Evolutionary conservation across 805 yeast species (phyloP).

Genomic region (Candida railenensis): DNA sequence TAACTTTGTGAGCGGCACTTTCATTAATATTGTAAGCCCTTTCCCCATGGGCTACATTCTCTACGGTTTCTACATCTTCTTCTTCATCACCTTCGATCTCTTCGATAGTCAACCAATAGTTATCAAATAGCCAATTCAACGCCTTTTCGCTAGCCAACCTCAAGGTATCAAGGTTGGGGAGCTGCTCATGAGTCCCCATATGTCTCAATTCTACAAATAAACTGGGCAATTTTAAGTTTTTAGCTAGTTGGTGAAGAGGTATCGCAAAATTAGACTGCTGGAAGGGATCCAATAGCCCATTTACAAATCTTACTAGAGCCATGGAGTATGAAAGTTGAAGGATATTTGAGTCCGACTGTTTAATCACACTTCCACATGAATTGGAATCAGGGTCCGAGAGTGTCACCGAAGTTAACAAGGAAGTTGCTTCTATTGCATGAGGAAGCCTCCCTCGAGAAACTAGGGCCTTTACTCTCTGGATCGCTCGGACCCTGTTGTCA

Average conservation of each 20-base stretch:
- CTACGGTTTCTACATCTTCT: conserved; percentile 16
- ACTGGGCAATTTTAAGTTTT: conserved; percentile 64
- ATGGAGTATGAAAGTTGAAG: conserved; percentile 61
- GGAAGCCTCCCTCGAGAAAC: conserved; percentile 64
- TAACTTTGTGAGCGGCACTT: conserved; percentile 5
- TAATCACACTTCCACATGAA: not conserved
- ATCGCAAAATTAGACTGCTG: conserved; percentile 79
- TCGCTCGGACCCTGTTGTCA: conserved; percentile 43
- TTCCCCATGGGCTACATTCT: conserved; percentile 3
- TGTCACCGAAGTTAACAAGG: conserved; percentile 51
- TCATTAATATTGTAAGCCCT: conserved; percentile 8
- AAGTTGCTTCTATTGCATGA: conserved; percentile 69
- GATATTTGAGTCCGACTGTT: conserved; percentile 25
- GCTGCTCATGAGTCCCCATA: conserved; percentile 82
- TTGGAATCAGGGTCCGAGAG: conserved; percentile 35
- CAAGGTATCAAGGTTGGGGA: conserved; percentile 73
- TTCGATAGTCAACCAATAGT: conserved; percentile 61
- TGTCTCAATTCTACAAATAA: conserved; percentile 89
- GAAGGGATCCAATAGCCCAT: conserved; percentile 83
- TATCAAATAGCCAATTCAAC: conserved; percentile 66
- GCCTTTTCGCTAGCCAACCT: conserved; percentile 61
- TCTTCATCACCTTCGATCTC: conserved; percentile 24
- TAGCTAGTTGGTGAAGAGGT: conserved; percentile 76
- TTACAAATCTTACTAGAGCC: conserved; percentile 82
- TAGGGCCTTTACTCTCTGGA: conserved; percentile 52